These are phyloP conservation scores for Phytophthora boehmeriae DNA, from an alignment of 352 stramenopile species.

Conservation along the genomic window DNA sequence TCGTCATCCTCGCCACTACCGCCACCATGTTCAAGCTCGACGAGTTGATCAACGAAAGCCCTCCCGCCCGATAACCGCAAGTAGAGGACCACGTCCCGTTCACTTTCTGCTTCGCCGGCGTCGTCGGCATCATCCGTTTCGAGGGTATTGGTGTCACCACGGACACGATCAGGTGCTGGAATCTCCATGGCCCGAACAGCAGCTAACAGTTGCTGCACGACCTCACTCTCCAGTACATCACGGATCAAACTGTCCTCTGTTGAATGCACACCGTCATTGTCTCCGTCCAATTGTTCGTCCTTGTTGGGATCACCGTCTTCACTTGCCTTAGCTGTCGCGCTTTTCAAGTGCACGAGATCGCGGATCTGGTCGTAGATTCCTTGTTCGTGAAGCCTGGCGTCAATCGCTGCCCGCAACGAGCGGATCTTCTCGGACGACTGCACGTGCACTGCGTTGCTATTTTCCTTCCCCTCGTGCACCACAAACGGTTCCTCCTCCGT, in stretches of 20 bases:
- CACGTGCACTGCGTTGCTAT: not conserved
- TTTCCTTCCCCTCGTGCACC: not conserved
- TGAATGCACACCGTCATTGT: not conserved
- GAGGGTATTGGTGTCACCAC: conserved; percentile 1
- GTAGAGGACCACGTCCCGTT: conserved; percentile 46
- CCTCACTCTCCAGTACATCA: conserved; percentile 73
- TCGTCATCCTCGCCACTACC: conserved; percentile 17
- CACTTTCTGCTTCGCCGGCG: conserved; percentile 4
- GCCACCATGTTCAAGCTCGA: conserved; percentile 24
- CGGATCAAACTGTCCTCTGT: conserved; percentile 44
- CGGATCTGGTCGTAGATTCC: conserved; percentile 81
- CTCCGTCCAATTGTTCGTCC: conserved; percentile 1
- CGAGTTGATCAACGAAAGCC: conserved; percentile 79
- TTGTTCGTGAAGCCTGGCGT: conserved; percentile 76
- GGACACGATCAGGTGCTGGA: not conserved
- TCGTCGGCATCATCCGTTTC: conserved; percentile 13
- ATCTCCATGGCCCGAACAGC: conserved; percentile 45
- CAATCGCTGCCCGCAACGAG: conserved; percentile 63
- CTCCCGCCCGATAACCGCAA: conserved; percentile 60
- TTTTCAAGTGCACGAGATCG: conserved; percentile 53
- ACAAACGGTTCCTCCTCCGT: conserved; percentile 8
- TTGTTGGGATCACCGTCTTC: conserved; percentile 3
- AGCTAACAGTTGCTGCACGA: conserved; percentile 73
- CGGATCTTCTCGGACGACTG: conserved; percentile 44
- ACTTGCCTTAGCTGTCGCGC: not conserved